Evolutionary conservation across 371 early-diverging fungal genomes (phyloP), one percentile per base, ranked within the genome.

Genomic region (Lichtheimia hyalospora): DNA sequence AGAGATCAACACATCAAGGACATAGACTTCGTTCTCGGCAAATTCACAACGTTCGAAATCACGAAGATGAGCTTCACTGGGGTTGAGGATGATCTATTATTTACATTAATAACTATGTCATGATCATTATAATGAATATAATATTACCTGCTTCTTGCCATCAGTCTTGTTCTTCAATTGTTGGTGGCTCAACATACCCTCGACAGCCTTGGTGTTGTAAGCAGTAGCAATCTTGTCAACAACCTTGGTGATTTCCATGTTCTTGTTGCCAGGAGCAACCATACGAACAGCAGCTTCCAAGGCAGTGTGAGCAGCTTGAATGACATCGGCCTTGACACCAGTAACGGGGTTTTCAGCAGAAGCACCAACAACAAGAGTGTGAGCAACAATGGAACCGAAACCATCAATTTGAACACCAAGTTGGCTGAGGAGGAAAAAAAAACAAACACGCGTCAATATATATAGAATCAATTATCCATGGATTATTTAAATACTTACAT

Each of bases 331-430:
- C 72, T 90, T 79, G 66, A 81, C 71, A 60, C 96, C 98, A 64
- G 87, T 92, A 63, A 89, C 85, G 28, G 96, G 94, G 62, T 82
- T 77, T 48, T 81, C 82, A 60, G 73, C 79, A n/a, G 84, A 80
- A 60, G 95, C 89, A 66, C 95, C 95, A 55, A 96, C 89, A 58
- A 96, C 95, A 50, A 95, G 49, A 34, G 97, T 96, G 80, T 92
- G 89, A 48, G 91, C 97, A 48, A 85, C 89, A 64, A 92, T 86
- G 50, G 94, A 89, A 52, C 92, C 86, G 71, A 82, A 96, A 50
- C 98, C 98, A 74, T 97, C 98, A 62, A 97, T 87, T 71, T 97
- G 97, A 41, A 88, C 92, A 73, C 95, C 98, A 66, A 97, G 84
- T 84, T 96, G 95, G 70, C 84, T 86, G 51, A 24, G 68, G 14